Evolutionary conservation across 2,329 filamentous ascomycete genomes (phyloP).

Genomic region (Ophiocordyceps polyrhachis-furcata): DNA sequence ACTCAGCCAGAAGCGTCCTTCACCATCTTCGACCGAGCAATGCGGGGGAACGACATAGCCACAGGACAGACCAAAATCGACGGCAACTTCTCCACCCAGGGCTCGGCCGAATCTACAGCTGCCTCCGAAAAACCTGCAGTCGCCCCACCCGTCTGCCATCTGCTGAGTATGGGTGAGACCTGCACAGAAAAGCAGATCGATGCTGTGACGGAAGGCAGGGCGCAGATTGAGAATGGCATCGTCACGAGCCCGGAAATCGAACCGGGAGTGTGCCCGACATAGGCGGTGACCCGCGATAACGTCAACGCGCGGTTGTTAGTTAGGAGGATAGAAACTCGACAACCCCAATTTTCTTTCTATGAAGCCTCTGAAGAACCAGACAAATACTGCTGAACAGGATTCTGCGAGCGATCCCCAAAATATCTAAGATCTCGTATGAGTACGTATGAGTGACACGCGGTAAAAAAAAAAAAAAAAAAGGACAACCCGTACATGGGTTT

Average conservation of each 20-base stretch:
- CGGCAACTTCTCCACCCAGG: background rate
- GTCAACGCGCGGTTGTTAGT: too few relatives aligned
- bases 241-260: background rate
- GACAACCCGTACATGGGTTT: too few relatives aligned
- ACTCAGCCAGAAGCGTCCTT: slow-evolving; percentile 39
- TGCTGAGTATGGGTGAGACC: background rate
- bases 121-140: background rate
- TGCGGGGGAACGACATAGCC: background rate
- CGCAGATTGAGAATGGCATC: background rate
- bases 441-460: too few relatives aligned
- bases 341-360: too few relatives aligned
- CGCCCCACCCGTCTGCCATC: background rate
- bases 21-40: slow-evolving; percentile 24
- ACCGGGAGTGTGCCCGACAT: background rate
- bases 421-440: too few relatives aligned
- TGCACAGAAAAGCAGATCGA: background rate
- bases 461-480: too few relatives aligned
- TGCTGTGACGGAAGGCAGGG: background rate
- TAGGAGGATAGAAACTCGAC: too few relatives aligned
- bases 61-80: background rate
- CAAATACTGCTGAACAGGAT: too few relatives aligned
- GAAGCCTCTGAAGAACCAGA: too few relatives aligned
- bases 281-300: too few relatives aligned
- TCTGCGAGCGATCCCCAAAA: too few relatives aligned
- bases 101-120: background rate